Evolutionary conservation across 306 rosid species (phyloP), one percentile per base, ranked within the genome.

Genomic region (Citrullus mucosospermus): DNA sequence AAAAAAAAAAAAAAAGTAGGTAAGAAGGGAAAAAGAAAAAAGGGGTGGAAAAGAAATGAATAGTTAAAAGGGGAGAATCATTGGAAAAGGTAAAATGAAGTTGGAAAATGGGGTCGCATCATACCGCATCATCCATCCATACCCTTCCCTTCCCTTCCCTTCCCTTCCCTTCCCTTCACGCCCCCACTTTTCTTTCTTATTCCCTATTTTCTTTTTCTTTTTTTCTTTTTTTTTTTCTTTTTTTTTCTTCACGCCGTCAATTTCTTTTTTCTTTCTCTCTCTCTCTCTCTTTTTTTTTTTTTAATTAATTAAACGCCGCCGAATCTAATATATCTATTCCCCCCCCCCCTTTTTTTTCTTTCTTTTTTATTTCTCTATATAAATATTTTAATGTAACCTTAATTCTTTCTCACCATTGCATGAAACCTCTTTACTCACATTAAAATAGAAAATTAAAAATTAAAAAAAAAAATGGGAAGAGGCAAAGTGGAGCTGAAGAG

Each of bases 401-500:
- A 34, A 34, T 22, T 63, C 6, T 10, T 25, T 17, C 51, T 60
- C 38, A 18, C 16, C 32, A 12, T 43, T 69, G 75, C 75, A 69
- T 20, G 75, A 68, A 68, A 7, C 0, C 39, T 0, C 4, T 3
- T 36, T 3, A 3, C 51, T 36, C 18, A 28, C n/a, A 50, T 14
- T 13, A 30, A 17, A 25, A 80, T 4, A 30, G 3, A 6, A 32
- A 17, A 14, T 16, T 17, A 20, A 89, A 38, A 9, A 18, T n/a
- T n/a, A 17, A 8, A 18, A 1, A 38, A 10, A n/a, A 25, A 16
- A 34, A 89, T 87, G 93, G 89, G 93, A 34, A 84, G 89, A 81
- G 88, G 93, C 0, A 85, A 85, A 77, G 89, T 89, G 28, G 84
- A 82, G 83, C 78, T 87, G 75, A 89, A 89, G 83, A 82, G 89